Evolutionary conservation across 2,329 filamentous ascomycete genomes (phyloP).

Genomic region (Neurospora sp.): DNA sequence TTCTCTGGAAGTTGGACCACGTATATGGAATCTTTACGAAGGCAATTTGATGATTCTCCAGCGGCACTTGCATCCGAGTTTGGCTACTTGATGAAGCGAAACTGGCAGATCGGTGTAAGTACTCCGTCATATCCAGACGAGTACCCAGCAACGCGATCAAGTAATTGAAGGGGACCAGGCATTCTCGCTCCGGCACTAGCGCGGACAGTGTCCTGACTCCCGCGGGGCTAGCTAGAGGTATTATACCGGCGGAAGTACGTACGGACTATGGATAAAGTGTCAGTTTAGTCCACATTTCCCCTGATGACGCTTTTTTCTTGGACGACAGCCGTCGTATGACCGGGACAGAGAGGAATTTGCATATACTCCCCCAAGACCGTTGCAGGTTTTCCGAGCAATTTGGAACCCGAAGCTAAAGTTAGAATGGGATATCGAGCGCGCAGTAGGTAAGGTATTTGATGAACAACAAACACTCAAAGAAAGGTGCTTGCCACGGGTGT

Average conservation of each 20-base stretch:
- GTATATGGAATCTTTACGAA: not conserved
- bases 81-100: not conserved
- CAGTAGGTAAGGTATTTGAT: not conserved
- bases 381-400: fast-evolving
- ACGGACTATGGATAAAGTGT: not conserved
- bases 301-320: not conserved
- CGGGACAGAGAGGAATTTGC: not conserved
- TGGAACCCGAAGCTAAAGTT: not conserved
- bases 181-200: not conserved
- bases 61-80: not conserved
- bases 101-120: not conserved
- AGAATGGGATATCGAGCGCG: not conserved
- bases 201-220: too few species aligned
- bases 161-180: not conserved
- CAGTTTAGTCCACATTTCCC: not conserved
- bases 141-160: not conserved
- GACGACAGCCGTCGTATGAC: not conserved
- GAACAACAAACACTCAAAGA: not conserved
- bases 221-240: not conserved
- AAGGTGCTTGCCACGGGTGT: not conserved
- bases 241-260: not conserved
- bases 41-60: not conserved
- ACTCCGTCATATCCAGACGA: not conserved
- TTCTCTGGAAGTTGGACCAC: not conserved
- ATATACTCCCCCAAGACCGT: not conserved